Conservation (phyloP, 257 asterid genomes). For the Nemophila menziesii region DNA sequence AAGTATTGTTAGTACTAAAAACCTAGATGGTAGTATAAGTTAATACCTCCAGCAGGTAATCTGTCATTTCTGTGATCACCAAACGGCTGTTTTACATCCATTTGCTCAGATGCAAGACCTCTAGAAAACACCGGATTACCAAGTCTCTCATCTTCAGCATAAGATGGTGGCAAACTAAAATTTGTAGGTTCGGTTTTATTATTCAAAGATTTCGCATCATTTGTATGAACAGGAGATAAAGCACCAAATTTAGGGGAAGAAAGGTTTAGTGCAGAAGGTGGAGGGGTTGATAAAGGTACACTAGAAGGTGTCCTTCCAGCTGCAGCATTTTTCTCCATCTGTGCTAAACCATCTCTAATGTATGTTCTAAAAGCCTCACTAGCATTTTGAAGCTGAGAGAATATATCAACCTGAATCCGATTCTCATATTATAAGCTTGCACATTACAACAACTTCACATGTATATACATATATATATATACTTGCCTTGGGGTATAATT, state of each 20-base stretch:
- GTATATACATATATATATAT: background rate
- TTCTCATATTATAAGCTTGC: background rate
- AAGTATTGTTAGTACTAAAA: background rate
- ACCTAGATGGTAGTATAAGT: slow-evolving; percentile 6
- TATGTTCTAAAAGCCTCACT: slow-evolving; percentile 94
- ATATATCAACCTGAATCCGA: slow-evolving; percentile 79
- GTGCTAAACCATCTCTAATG: slow-evolving; percentile 93
- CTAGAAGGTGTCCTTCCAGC: slow-evolving; percentile 99
- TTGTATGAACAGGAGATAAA: slow-evolving; percentile 64
- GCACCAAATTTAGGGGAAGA: slow-evolving; percentile 66
- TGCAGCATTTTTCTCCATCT: slow-evolving; percentile 99
- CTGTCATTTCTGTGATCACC: slow-evolving; percentile 63
- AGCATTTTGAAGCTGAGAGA: slow-evolving; percentile 95
- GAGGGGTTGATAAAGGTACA: slow-evolving; percentile 91
- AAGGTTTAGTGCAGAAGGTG: slow-evolving; percentile 63
- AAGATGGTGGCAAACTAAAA: slow-evolving; percentile 77
- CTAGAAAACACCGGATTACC: slow-evolving; percentile 29
- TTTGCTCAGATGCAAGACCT: slow-evolving; percentile 34
- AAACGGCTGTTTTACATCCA: slow-evolving; percentile 37
- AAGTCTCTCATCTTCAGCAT: slow-evolving; percentile 50
- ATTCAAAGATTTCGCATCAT: slow-evolving; percentile 44
- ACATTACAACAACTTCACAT: background rate
- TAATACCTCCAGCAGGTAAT: slow-evolving; percentile 70
- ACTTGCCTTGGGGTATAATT: slow-evolving; percentile 81
- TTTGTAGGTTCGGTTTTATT: slow-evolving; percentile 61